Percentiles rank a stretch among this genome's conserved stretches.
phyloP scores from a whole-genome alignment of 352 stramenopile genomes.

The Sclerospora graminicola region DNA sequence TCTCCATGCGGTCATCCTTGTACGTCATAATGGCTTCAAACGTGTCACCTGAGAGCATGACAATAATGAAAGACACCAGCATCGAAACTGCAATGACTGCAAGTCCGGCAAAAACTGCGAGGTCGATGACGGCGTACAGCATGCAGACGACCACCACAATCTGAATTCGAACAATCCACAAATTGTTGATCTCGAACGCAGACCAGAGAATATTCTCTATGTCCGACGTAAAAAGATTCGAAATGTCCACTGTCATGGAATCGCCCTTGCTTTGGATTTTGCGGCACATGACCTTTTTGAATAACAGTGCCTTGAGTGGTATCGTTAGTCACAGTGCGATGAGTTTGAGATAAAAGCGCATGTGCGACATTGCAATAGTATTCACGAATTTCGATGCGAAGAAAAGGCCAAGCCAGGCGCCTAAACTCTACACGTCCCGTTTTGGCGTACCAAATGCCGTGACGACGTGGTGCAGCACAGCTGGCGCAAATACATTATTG shows the following conservation, averaged over 20 bases:
- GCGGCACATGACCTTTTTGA: conserved; percentile 26
- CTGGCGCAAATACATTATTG: conserved; percentile 29
- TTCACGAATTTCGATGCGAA: conserved; percentile 26
- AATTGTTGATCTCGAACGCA: conserved; percentile 26
- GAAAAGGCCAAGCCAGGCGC: conserved; percentile 30
- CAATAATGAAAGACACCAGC: too few species aligned
- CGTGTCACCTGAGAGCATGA: too few species aligned
- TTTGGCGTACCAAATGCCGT: not conserved
- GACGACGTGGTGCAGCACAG: conserved; percentile 40
- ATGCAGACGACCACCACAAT: conserved; percentile 17
- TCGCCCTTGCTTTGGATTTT: conserved; percentile 11
- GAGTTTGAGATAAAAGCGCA: conserved; percentile 19
- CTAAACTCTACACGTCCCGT: conserved; percentile 20
- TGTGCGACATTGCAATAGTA: conserved; percentile 16
- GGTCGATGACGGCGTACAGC: too few species aligned
- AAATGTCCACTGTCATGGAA: conserved; percentile 45
- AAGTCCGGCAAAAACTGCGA: too few species aligned
- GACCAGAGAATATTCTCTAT: conserved; percentile 39
- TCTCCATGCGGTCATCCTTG: conserved; percentile 84
- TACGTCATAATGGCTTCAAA: too few species aligned
- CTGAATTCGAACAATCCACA: conserved; percentile 38
- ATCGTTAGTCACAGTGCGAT: conserved; percentile 19
- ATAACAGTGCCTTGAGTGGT: conserved; percentile 27
- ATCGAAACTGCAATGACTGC: too few species aligned
- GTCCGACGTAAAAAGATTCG: conserved; percentile 90